phyloP scores from a whole-genome alignment of 345 rosid species.

The Zanthoxylum bungeanum region DNA sequence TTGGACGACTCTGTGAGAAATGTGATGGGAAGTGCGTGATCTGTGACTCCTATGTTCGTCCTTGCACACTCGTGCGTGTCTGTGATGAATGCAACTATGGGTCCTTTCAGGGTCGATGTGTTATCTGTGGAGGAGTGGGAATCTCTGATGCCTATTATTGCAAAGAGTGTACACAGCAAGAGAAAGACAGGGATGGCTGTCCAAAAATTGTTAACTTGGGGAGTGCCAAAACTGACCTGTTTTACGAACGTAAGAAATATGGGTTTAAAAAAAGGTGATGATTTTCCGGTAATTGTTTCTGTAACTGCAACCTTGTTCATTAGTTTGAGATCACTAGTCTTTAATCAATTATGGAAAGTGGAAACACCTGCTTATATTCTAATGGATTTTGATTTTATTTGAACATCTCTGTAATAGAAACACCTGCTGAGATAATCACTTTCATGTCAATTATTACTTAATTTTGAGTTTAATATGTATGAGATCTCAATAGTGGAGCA shows the following conservation, averaged over 20 bases:
- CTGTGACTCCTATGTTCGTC: slow-evolving; percentile 44
- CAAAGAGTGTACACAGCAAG: slow-evolving; percentile 49
- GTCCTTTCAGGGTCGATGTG: slow-evolving; percentile 47
- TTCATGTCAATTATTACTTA: background rate
- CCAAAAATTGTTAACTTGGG: slow-evolving; percentile 43
- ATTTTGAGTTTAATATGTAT: background rate
- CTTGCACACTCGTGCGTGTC: slow-evolving; percentile 46
- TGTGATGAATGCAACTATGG: slow-evolving; percentile 51
- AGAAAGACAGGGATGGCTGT: slow-evolving; percentile 49
- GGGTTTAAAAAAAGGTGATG: slow-evolving; percentile 45
- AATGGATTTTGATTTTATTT: background rate
- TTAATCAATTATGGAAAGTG: background rate
- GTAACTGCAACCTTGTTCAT: background rate
- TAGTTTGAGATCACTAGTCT: background rate
- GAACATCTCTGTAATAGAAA: background rate
- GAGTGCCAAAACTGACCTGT: slow-evolving; percentile 42
- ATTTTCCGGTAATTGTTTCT: background rate
- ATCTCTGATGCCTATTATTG: slow-evolving; percentile 54
- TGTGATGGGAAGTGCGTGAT: slow-evolving; percentile 47
- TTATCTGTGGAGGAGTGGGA: slow-evolving; percentile 47
- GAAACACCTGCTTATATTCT: slow-evolving; percentile 4
- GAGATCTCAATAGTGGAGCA: background rate
- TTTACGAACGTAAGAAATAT: slow-evolving; percentile 42
- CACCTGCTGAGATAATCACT: background rate
- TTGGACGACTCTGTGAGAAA: slow-evolving; percentile 45